Evolutionary conservation across 495 filamentous ascomycete genomes (phyloP), one percentile per base, ranked within the genome.

Genomic region (Penicillium desertorum): DNA sequence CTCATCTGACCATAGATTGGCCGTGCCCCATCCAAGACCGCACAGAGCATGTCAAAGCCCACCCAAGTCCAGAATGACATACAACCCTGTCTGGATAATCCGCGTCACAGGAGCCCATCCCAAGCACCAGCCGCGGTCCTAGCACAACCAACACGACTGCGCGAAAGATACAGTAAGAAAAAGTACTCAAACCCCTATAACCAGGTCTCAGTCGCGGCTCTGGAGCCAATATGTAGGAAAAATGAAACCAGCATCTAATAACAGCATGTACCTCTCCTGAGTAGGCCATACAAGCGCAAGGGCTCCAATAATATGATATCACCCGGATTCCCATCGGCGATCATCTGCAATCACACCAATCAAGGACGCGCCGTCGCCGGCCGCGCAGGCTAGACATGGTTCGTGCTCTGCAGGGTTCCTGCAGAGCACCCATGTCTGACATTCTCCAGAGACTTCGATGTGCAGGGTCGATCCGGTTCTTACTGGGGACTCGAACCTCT

Each of bases 361-460:
- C 51, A 53, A n/a, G 16, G 4, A n/a, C 1, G 23, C 17, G 9
- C 37, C 7, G 5, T 16, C n/a, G 4, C 20, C 32, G n/a, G 29
- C 32, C 9, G 23, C 20, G 17, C 30, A 23, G 53, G 43, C 8
- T 30, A 47, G 44, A 46, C 53, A 47, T 47, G 53, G 44, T 55
- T 41, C 32, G 44, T 55, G 44, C 44, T n/a, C 36, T 55, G 43
- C 43, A 45, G 32, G 43, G 32, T n/a, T 46, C 27, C 52, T 55
- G 53, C 44, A 46, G 39, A 55, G 27, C 53, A 55, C 14, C 53
- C 32, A 29, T 55, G 53, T 47, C 53, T 55, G 53, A 55, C 53
- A 55, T 55, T 55, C 53, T 39, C 34, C 53, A 46, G 53, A 36
- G 19, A 46, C 19, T 45, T 19, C 20, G 32, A 47, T 47, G 14